Evolutionary conservation across 73 alveolate genomes (phyloP).

Genomic region (Paramecium sonneborni): DNA sequence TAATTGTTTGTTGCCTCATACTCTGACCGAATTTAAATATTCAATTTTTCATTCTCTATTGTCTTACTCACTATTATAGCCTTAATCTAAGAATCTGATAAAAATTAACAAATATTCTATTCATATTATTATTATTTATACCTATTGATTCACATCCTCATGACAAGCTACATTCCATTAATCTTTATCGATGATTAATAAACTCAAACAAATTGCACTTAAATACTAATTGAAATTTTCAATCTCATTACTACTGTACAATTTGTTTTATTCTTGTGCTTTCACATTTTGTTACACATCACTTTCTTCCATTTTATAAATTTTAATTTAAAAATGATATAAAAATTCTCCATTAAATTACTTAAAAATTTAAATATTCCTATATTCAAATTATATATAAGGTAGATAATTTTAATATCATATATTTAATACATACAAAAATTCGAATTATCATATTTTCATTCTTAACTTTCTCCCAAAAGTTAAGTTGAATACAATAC

Average conservation of each 20-base stretch:
- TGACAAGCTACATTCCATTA: slow-evolving; percentile 42
- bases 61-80: background rate
- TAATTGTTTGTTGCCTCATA: slow-evolving; percentile 27
- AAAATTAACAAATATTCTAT: background rate
- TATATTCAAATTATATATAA: background rate
- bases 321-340: background rate
- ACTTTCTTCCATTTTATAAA: background rate
- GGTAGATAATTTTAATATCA: background rate
- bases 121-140: background rate
- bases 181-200: background rate
- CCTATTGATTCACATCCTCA: slow-evolving; percentile 36
- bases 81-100: slow-evolving; percentile 18
- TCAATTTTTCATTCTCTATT: slow-evolving; percentile 8
- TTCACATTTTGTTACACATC: background rate
- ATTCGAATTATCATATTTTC: background rate
- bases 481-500: slow-evolving; percentile 17
- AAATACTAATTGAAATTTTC: slow-evolving; percentile 38
- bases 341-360: background rate
- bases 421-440: background rate
- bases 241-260: background rate
- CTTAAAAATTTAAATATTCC: background rate
- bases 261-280: background rate
- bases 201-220: slow-evolving; percentile 14
- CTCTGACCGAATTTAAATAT: slow-evolving; percentile 16
- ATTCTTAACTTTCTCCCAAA: slow-evolving; percentile 25